A percentile compares a stretch with the other conserved stretches of the same genome.
phyloP scores from a whole-genome alignment of 805 yeast species.

The Candida broadrunensis region DNA sequence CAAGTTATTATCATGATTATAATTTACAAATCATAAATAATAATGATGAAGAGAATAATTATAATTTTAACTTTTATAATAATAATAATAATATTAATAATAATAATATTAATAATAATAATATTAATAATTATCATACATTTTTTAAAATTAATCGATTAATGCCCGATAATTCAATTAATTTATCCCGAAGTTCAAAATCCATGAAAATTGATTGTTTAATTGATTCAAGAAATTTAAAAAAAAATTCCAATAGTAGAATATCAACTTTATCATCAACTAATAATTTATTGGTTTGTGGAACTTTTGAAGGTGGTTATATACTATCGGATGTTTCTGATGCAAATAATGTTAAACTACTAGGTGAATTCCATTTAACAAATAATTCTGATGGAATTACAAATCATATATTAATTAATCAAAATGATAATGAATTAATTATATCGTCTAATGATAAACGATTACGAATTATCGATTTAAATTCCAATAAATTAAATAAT shows the following conservation, averaged over 20 bases:
- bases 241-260: conserved; percentile 31
- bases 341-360: conserved; percentile 12
- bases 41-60: conserved; percentile 7
- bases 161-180: conserved; percentile 21
- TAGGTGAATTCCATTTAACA: conserved; percentile 40
- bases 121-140: conserved; percentile 25
- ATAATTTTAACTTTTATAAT: conserved; percentile 22
- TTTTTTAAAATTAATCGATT: conserved; percentile 36
- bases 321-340: conserved; percentile 33
- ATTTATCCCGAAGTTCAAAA: conserved; percentile 6
- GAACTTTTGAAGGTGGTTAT: conserved; percentile 54
- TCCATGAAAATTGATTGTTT: conserved; percentile 36
- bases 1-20: conserved; percentile 29
- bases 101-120: conserved; percentile 11
- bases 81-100: conserved; percentile 13
- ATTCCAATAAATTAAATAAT: conserved; percentile 10
- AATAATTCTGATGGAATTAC: conserved; percentile 48
- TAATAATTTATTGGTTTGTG: conserved; percentile 42
- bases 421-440: conserved; percentile 27
- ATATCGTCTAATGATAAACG: conserved; percentile 51
- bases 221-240: conserved; percentile 30
- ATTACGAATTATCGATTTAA: conserved; percentile 40
- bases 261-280: conserved; percentile 49
- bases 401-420: conserved; percentile 42
- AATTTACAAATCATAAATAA: conserved; percentile 24